Evolutionary conservation across 257 asterid species (phyloP), one percentile per base, ranked within the genome.

Genomic region (Asclepias syriaca): DNA sequence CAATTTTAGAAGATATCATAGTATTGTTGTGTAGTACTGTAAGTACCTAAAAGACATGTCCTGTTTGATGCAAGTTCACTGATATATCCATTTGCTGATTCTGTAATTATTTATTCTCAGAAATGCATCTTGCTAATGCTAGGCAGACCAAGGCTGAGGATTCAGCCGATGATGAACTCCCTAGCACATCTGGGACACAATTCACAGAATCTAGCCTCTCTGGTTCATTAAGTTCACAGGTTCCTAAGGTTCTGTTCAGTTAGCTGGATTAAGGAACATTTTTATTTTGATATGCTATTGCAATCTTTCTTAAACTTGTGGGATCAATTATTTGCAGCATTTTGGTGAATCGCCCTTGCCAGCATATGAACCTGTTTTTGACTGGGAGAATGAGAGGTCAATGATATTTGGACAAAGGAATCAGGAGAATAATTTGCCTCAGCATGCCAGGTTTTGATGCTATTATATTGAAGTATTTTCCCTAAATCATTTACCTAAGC

Each of bases 351-450:
- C 99, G 65, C 97, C 97, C 9, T 81, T 95, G 51, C 97, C 96
- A 57, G 97, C 98, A 49, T 92, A 95, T 78, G 99, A 95, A 82
- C 98, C 99, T 32, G 96, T 88, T 82, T 95, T 92, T 83, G 98
- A 95, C 79, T 92, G 99, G 99, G 97, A 88, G 61, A 95, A 86
- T 68, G 99, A 95, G 84, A 85, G 99, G 80, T 83, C 95, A 65
- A 81, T 88, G 70, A 86, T 92, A 85, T 90, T 92, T 92, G 99
- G 99, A 74, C 99, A 95, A 84, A 88, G 99, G 78, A 77, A 83
- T 78, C 96, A 96, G 54, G 85, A 93, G 74, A 82, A 90, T 80
- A 88, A 86, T 87, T 83, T 85, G 66, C 84, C 89, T 78, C 99
- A 90, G 76, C 79, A 92, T 81, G 84, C 88, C 80, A 92, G 99